Percentiles rank a stretch among this genome's conserved stretches.
Evolutionary conservation across 345 rosid genomes (phyloP).

Genomic region (Excoecaria cochinchinensis): DNA sequence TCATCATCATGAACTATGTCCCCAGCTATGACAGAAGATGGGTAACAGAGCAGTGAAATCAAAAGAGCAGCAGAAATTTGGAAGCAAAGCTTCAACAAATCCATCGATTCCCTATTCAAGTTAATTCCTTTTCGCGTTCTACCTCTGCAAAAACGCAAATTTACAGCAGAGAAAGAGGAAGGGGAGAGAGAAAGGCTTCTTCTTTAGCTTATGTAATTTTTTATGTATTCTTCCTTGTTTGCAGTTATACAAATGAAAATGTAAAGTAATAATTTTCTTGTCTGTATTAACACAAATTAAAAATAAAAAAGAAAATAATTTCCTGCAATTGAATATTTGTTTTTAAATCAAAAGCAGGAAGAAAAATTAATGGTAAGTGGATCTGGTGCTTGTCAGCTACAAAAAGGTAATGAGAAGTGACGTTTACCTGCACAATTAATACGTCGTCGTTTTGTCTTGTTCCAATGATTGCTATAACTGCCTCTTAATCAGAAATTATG

Average conservation of each 20-base stretch:
- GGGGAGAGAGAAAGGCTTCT: neutral
- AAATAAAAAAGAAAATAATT: neutral
- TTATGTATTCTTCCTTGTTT: neutral
- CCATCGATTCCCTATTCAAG: conserved; percentile 43
- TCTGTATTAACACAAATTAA: neutral
- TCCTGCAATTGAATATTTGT: neutral
- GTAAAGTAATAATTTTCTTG: neutral
- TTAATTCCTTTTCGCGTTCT: neutral
- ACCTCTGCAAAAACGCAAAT: neutral
- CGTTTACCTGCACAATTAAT: neutral
- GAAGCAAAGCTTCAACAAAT: conserved; percentile 42
- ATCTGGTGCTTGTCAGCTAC: neutral
- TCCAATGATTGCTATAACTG: neutral
- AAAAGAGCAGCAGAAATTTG: conserved; percentile 32
- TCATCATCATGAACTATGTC: conserved; percentile 94
- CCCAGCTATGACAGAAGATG: conserved; percentile 60
- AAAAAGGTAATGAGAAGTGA: neutral
- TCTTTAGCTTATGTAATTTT: neutral
- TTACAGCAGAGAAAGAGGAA: neutral
- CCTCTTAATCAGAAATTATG: neutral
- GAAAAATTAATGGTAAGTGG: neutral
- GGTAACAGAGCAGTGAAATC: conserved; percentile 46
- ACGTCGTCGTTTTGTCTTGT: neutral
- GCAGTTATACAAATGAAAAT: neutral
- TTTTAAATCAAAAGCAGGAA: neutral